Percentiles rank a stretch among this genome's conserved stretches.
These are phyloP conservation scores for Apophysomyces trapeziformis DNA, from an alignment of 371 early-diverging fungal genomes.

Conservation along the genomic window DNA sequence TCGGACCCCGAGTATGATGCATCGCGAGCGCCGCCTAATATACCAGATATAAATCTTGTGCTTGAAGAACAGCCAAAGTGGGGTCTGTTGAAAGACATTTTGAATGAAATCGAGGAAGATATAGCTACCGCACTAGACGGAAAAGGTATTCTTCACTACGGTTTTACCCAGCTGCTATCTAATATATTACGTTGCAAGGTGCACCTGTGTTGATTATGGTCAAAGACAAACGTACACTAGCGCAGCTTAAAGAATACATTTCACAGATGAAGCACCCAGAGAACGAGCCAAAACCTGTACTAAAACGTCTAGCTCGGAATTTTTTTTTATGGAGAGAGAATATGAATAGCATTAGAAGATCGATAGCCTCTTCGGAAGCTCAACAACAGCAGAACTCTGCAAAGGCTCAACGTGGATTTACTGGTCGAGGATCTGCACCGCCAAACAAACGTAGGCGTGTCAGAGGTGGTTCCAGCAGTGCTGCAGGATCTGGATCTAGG, in stretches of 20 bases:
- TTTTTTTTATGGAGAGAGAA: conserved; percentile 73
- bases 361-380: conserved; percentile 7
- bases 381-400: conserved; percentile 9
- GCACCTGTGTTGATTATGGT: conserved; percentile 72
- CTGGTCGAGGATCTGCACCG: conserved; percentile 44
- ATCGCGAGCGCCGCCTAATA: neutral
- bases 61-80: conserved; percentile 95
- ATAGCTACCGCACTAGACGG: conserved; percentile 35
- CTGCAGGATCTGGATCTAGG: conserved; percentile 30
- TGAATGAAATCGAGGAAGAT: conserved; percentile 79
- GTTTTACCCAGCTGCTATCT: neutral
- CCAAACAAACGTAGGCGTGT: conserved; percentile 80
- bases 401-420: neutral
- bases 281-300: conserved; percentile 31
- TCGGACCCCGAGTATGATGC: conserved; percentile 44
- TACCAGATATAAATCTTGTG: conserved; percentile 59
- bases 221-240: conserved; percentile 68
- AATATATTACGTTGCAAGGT: conserved; percentile 15
- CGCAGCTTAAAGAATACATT: conserved; percentile 67
- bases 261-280: conserved; percentile 26
- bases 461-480: conserved; percentile 68
- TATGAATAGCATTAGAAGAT: conserved; percentile 47
- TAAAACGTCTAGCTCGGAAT: conserved; percentile 55
- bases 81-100: conserved; percentile 67
- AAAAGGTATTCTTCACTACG: conserved; percentile 24